A percentile compares a stretch with the other conserved stretches of the same genome.
Evolutionary conservation across 352 stramenopile genomes (phyloP).

Genomic region (Globisporangium cylindrosporum): DNA sequence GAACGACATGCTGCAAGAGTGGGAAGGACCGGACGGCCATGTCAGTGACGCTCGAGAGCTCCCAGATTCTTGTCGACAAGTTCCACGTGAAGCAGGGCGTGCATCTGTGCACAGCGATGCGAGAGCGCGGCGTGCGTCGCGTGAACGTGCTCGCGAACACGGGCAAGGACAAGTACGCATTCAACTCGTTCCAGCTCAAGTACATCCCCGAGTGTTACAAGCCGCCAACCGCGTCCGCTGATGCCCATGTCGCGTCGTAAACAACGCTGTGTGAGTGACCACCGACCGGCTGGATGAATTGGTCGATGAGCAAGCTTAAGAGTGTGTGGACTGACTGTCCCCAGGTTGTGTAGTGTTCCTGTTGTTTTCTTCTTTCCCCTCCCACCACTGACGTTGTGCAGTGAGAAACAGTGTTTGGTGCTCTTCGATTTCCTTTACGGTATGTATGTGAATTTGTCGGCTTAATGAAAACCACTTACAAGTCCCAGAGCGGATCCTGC

Average conservation of each 20-base stretch:
- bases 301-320: not conserved
- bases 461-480: slow-evolving; percentile 8
- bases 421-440: not conserved
- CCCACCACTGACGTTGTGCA: not conserved
- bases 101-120: slow-evolving; percentile 84
- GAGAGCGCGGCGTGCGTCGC: slow-evolving; percentile 77
- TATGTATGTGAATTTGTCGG: not conserved
- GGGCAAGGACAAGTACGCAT: slow-evolving; percentile 93
- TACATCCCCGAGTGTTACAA: slow-evolving; percentile 95
- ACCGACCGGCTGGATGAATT: not conserved
- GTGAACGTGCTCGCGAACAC: slow-evolving; percentile 87
- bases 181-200: slow-evolving; percentile 97
- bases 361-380: not conserved
- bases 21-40: slow-evolving; percentile 98
- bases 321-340: not conserved
- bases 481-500: slow-evolving; percentile 72
- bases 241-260: slow-evolving; percentile 77
- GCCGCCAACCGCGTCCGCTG: slow-evolving; percentile 77
- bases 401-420: not conserved
- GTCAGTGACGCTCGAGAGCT: slow-evolving; percentile 95
- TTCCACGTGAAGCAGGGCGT: slow-evolving; percentile 86
- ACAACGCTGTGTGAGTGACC: not conserved
- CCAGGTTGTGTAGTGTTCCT: not conserved
- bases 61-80: slow-evolving; percentile 87
- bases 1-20: slow-evolving; percentile 96